Evolutionary conservation across 2,329 filamentous ascomycete genomes (phyloP), one percentile per base, ranked within the genome.

Genomic region (Botrytis porri): DNA sequence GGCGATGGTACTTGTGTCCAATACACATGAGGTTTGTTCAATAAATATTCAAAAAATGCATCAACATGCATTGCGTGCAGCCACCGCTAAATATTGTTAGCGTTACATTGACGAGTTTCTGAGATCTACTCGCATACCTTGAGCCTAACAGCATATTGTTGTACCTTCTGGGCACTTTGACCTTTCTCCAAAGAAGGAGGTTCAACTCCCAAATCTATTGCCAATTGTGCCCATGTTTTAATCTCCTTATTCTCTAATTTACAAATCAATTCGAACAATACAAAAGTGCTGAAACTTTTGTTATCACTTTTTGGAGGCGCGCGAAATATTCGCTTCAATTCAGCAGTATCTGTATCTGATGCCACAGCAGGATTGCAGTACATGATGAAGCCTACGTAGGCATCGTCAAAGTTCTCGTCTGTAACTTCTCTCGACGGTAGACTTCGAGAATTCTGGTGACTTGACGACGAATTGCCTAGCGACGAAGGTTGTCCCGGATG

Each of bases 1-100:
- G 87, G 86, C 9, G 86, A 84, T 0, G 94, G 94, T 37, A 97
- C 87, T 51, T 93, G 88, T 25, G 88, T 90, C 84, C 92, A 97
- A 82, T 98, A 98, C 0, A 88, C 83, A 81, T 97, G 94, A 39
- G 88, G 84, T 76, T 94, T 94, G 66, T 90, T 89, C 75, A 95
- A 86, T 32, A 97, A 88, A 81, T 94, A 98, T 81, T 97, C 94
- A 79, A 97, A 98, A 81, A 98, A 98, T 18, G 94, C 93, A 84
- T 97, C 93, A 70, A 97, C 90, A 81, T 97, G 95, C 92, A 97
- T 95, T 8, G 94, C 95, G 81, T 94, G 93, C 93, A 98, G 96
- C 95, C 95, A 98, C 80, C 95, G 91, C 93, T 93, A 78, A 63
- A 20, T 51, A 64, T 37, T 32, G 41, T 78, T 74, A 79, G 77